These are phyloP conservation scores for Nannochloropsis gaditana DNA, from an alignment of 108 stramenopile genomes.

Conservation along the genomic window DNA sequence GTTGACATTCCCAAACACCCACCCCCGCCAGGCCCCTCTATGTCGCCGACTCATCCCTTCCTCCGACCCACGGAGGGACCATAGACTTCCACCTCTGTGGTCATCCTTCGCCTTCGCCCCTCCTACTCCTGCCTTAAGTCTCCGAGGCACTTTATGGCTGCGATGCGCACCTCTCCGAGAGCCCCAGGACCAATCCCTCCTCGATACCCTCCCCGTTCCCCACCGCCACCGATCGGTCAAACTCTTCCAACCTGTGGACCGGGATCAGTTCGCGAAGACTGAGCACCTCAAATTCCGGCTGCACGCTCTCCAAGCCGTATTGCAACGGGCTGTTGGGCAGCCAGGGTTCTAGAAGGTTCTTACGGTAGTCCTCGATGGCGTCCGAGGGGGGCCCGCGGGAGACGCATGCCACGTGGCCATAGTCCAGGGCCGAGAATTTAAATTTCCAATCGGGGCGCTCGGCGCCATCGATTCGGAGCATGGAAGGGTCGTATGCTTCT, in stretches of 20 bases:
- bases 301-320: conserved; percentile 4
- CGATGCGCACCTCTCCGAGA: neutral
- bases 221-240: neutral
- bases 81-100: no score
- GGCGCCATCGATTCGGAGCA: conserved; percentile 23
- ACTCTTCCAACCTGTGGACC: neutral
- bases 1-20: no score
- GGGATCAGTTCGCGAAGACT: neutral
- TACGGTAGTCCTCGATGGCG: neutral
- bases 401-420: conserved; percentile 39
- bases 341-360: neutral
- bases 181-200: neutral
- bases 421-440: conserved; percentile 25
- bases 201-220: neutral
- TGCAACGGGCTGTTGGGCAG: neutral
- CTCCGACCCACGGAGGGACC: no score
- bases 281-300: neutral
- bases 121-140: no score
- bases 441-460: conserved; percentile 33
- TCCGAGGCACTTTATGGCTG: no score
- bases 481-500: neutral
- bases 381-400: conserved; percentile 39
- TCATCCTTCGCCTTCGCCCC: no score
- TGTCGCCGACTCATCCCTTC: no score
- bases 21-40: no score